Conservation (phyloP, 495 filamentous ascomycete species). For the Xylaria castorea region DNA sequence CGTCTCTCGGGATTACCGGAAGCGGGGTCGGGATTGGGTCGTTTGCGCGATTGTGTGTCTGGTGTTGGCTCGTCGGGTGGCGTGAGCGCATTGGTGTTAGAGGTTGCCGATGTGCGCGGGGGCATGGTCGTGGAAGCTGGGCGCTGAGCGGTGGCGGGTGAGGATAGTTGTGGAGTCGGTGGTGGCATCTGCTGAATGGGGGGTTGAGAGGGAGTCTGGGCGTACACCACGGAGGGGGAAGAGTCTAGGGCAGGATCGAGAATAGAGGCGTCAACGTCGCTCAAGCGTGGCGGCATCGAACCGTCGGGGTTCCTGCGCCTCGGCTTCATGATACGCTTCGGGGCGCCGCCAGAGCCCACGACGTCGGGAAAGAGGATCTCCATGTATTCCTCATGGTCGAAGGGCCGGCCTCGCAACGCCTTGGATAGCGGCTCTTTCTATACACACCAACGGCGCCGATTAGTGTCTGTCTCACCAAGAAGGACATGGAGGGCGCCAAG, state of each 20-base stretch:
- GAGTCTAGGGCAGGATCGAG: slow-evolving; percentile 38
- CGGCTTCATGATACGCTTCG: slow-evolving; percentile 57
- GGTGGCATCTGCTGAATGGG: slow-evolving; percentile 31
- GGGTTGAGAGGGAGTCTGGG: slow-evolving; percentile 33
- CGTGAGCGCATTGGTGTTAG: slow-evolving; percentile 50
- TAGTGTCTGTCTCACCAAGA: slow-evolving; percentile 7
- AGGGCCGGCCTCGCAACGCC: slow-evolving; percentile 53
- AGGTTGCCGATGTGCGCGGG: slow-evolving; percentile 41
- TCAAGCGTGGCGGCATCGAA: slow-evolving; percentile 33
- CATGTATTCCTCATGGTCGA: slow-evolving; percentile 60
- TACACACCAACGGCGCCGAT: neutral
- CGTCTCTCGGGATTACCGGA: slow-evolving; percentile 48
- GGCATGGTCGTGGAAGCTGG: slow-evolving; percentile 40
- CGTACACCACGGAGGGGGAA: slow-evolving; percentile 27
- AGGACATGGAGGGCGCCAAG: neutral
- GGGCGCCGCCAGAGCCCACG: slow-evolving; percentile 56
- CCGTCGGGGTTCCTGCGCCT: slow-evolving; percentile 48
- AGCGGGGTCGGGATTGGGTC: slow-evolving; percentile 32
- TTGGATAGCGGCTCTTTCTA: slow-evolving; percentile 58
- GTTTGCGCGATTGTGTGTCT: slow-evolving; percentile 41
- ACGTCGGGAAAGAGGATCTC: slow-evolving; percentile 59
- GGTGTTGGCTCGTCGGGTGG: slow-evolving; percentile 54
- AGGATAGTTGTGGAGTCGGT: slow-evolving; percentile 19
- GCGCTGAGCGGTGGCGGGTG: slow-evolving; percentile 31
- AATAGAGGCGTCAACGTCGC: slow-evolving; percentile 30